phyloP scores from a whole-genome alignment of 768 basidiomycete genomes.

The Suillus lakei region DNA sequence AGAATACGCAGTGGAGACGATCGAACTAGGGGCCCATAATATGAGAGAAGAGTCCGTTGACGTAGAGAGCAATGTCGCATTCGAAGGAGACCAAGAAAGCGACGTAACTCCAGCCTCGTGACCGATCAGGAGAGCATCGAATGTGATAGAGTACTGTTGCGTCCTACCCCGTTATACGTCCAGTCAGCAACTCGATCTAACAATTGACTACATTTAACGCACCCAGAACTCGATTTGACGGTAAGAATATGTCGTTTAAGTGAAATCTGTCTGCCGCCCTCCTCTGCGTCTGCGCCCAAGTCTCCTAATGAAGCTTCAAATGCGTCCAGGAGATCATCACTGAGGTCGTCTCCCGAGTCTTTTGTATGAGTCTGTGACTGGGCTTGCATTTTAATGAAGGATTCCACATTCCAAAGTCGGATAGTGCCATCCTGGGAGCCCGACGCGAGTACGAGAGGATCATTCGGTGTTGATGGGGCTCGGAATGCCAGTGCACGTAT shows the following conservation, averaged over 20 bases:
- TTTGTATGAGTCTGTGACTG: conserved; percentile 15
- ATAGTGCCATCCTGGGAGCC: conserved; percentile 96
- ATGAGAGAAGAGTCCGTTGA: conserved; percentile 96
- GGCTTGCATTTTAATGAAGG: conserved; percentile 38
- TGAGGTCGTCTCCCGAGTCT: conserved; percentile 38
- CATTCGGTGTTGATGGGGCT: conserved; percentile 20
- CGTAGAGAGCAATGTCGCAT: conserved; percentile 75
- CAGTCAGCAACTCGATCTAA: conserved; percentile 8
- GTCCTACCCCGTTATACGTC: conserved; percentile 29
- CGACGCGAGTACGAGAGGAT: conserved; percentile 80
- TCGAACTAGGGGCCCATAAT: conserved; percentile 83
- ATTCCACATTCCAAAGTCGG: conserved; percentile 87
- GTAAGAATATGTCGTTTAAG: conserved; percentile 83
- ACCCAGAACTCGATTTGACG: conserved; percentile 56
- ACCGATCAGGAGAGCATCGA: conserved; percentile 94
- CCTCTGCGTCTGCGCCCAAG: conserved; percentile 65
- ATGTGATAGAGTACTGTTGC: conserved; percentile 76
- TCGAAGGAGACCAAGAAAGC: conserved; percentile 75
- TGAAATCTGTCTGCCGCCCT: conserved; percentile 85
- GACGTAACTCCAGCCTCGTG: conserved; percentile 94
- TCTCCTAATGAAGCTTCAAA: conserved; percentile 86
- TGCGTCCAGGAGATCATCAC: conserved; percentile 81
- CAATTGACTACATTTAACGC: conserved; percentile 18
- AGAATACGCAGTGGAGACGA: conserved; percentile 41
- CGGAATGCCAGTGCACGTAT: conserved; percentile 80